Conservation (phyloP, 2,329 filamentous ascomycete genomes). For the Penicillium griseofulvum region DNA sequence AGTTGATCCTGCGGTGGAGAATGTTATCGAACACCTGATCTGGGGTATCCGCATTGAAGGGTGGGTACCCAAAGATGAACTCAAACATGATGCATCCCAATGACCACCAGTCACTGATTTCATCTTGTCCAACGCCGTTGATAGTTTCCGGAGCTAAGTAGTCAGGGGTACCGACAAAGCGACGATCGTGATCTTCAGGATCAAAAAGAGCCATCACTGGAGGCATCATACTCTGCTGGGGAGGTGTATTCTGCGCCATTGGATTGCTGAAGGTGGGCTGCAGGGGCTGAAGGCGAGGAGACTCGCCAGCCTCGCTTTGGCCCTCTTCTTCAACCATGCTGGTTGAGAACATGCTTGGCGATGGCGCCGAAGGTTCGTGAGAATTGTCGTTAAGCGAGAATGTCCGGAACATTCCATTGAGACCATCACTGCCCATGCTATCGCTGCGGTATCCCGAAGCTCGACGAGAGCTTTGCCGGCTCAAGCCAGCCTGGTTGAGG, state of each 20-base stretch:
- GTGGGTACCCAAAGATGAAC: constrained; percentile 87
- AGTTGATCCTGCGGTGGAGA: constrained; percentile 80
- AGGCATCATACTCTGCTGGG: constrained; percentile 75
- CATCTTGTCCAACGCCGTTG: constrained; percentile 89
- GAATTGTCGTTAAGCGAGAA: constrained; percentile 67
- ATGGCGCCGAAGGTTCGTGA: constrained; percentile 46
- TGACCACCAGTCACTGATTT: constrained; percentile 99
- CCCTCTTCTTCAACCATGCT: constrained; percentile 70
- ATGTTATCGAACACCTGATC: constrained; percentile 98
- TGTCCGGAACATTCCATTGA: constrained; percentile 77
- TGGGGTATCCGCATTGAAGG: constrained; percentile 85
- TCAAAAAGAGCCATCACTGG: constrained; percentile 93
- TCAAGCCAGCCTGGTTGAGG: constrained; percentile 53
- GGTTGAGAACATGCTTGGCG: constrained; percentile 30
- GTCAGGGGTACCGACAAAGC: constrained; percentile 95
- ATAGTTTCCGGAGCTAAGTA: constrained; percentile 97
- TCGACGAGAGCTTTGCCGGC: constrained; percentile 62
- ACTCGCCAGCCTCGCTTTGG: constrained; percentile 68
- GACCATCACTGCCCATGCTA: constrained; percentile 81
- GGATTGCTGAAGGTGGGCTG: constrained; percentile 57
- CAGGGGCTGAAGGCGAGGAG: constrained; percentile 72
- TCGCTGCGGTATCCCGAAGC: constrained; percentile 85
- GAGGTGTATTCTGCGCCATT: constrained; percentile 42
- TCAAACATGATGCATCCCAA: constrained; percentile 98
- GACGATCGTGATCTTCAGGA: constrained; percentile 85